These are phyloP conservation scores for Solanum pimpinellifolium DNA, from an alignment of 257 asterid species.

Conservation along the genomic window DNA sequence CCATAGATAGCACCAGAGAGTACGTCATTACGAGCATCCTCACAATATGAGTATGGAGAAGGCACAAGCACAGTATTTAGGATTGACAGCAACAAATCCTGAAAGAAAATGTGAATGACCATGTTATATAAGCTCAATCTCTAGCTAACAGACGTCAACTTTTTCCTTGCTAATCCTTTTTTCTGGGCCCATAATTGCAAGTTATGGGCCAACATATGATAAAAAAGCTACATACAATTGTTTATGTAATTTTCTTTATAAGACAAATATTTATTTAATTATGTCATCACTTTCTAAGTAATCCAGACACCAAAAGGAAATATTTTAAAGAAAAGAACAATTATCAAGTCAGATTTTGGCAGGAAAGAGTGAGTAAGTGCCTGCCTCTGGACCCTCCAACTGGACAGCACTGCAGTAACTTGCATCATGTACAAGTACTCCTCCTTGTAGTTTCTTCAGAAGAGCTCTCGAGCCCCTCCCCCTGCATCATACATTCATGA, in stretches of 20 bases:
- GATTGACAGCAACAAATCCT: constrained; percentile 46
- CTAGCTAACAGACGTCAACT: not conserved
- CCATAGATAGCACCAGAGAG: constrained; percentile 53
- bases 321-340: not conserved
- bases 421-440: constrained; percentile 76
- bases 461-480: constrained; percentile 87
- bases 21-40: constrained; percentile 22
- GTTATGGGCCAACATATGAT: not conserved
- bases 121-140: not conserved
- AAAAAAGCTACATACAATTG: not conserved
- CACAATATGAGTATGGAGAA: constrained; percentile 29
- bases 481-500: constrained; percentile 26
- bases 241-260: not conserved
- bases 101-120: constrained; percentile 8
- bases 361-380: constrained; percentile 15
- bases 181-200: not conserved
- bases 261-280: not conserved
- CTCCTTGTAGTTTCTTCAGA: constrained; percentile 45
- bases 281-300: not conserved
- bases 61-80: constrained; percentile 44
- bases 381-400: constrained; percentile 79
- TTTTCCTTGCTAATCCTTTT: not conserved
- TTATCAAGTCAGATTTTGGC: not conserved
- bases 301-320: not conserved
- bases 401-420: constrained; percentile 61